These are phyloP conservation scores for Corylus avellana DNA, from an alignment of 306 rosid genomes.

Conservation along the genomic window DNA sequence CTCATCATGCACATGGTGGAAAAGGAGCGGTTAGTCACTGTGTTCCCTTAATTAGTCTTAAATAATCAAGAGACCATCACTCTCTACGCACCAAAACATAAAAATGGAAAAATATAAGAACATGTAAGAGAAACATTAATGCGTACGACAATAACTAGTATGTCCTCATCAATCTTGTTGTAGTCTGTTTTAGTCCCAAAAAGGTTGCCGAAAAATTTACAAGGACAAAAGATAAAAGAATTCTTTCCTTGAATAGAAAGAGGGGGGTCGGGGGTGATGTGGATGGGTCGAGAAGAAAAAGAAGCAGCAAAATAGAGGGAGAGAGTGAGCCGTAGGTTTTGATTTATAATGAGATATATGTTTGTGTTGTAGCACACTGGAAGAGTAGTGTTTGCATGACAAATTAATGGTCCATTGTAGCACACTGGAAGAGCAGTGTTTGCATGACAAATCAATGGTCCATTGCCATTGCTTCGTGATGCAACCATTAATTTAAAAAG, in stretches of 20 bases:
- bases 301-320: background rate
- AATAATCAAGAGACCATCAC: background rate
- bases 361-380: background rate
- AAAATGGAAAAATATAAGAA: background rate
- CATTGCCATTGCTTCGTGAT: too few relatives aligned
- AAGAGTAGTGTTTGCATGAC: background rate
- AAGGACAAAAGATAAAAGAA: too few relatives aligned
- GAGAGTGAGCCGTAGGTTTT: too few relatives aligned
- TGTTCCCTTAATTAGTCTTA: background rate
- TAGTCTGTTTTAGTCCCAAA: too few relatives aligned
- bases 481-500: too few relatives aligned
- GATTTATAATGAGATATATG: too few relatives aligned
- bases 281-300: too few relatives aligned
- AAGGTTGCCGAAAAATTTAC: too few relatives aligned
- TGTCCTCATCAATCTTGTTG: too few relatives aligned
- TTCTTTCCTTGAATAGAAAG: too few relatives aligned
- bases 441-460: background rate
- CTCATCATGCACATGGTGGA: constrained; percentile 98
- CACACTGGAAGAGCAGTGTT: background rate
- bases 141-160: background rate
- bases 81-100: background rate
- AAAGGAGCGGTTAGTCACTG: constrained; percentile 84
- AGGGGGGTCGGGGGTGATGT: too few relatives aligned
- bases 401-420: background rate
- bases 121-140: background rate